A percentile compares a stretch with the other conserved stretches of the same genome.
These are phyloP conservation scores for Leccinum imitatum DNA, from an alignment of 768 basidiomycete species.

Conservation along the genomic window DNA sequence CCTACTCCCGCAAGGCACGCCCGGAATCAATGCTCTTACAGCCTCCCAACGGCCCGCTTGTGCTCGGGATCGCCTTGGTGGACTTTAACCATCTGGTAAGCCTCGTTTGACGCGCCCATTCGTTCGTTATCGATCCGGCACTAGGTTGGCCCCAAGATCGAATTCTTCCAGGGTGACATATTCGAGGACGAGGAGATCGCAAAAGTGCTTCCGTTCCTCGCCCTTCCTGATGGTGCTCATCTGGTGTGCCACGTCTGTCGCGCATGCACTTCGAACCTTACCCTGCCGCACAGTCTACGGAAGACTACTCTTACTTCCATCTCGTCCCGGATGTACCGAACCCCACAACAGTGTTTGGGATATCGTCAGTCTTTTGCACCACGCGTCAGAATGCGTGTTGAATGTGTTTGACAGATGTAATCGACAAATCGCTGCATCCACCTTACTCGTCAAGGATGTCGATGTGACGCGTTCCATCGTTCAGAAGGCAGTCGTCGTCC, in stretches of 20 bases:
- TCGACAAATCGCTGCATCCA: constrained; percentile 83
- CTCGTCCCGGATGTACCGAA: constrained; percentile 69
- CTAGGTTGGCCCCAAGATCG: constrained; percentile 90
- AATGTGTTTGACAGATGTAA: constrained; percentile 64
- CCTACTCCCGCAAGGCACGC: constrained; percentile 59
- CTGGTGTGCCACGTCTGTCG: constrained; percentile 46
- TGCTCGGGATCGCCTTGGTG: constrained; percentile 87
- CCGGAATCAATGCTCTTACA: constrained; percentile 78
- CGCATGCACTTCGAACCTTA: constrained; percentile 11
- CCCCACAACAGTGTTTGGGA: constrained; percentile 89
- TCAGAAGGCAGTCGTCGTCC: constrained; percentile 95
- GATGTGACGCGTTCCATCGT: constrained; percentile 96
- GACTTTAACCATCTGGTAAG: constrained; percentile 93
- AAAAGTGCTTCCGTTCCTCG: constrained; percentile 90
- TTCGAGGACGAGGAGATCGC: constrained; percentile 83
- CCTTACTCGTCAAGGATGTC: constrained; percentile 70
- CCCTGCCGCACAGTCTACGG: constrained; percentile 31
- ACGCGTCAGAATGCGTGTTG: constrained; percentile 1
- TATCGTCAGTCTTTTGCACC: constrained; percentile 57
- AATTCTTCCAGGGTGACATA: constrained; percentile 76
- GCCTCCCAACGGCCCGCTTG: constrained; percentile 52
- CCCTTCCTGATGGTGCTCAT: constrained; percentile 96
- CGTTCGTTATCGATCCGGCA: constrained; percentile 15
- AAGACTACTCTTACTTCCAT: constrained; percentile 98
- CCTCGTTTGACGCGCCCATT: not conserved